These are phyloP conservation scores for Lachnellula willkommii DNA, from an alignment of 2,329 filamentous ascomycete species.

Conservation along the genomic window DNA sequence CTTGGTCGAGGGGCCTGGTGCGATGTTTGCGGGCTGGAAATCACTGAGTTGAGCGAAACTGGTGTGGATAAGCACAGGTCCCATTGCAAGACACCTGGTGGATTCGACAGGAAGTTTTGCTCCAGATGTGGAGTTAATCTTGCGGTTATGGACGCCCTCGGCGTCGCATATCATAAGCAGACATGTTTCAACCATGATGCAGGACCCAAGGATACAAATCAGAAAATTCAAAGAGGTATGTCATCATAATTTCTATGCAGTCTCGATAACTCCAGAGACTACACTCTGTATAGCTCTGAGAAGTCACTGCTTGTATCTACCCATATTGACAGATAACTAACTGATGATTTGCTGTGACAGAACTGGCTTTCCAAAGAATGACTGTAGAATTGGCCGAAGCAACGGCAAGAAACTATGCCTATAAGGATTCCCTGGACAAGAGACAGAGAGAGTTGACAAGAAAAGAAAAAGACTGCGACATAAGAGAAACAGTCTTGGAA, in stretches of 20 bases:
- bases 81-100: not conserved
- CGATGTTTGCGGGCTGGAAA: constrained; percentile 1
- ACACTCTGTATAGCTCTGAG: too few relatives aligned
- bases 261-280: too few relatives aligned
- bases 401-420: not conserved
- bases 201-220: too few relatives aligned
- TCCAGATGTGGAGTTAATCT: not conserved
- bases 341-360: not conserved
- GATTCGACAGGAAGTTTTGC: not conserved
- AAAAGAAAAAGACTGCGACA: not conserved
- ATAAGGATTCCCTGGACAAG: not conserved
- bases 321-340: not conserved
- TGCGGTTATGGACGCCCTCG: not conserved
- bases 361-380: not conserved
- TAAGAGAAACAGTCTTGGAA: not conserved
- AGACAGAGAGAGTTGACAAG: not conserved
- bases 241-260: too few relatives aligned
- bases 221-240: too few relatives aligned
- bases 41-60: not conserved
- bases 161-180: not conserved
- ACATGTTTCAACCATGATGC: not conserved
- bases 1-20: not conserved
- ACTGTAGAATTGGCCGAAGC: not conserved
- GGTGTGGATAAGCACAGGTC: not conserved
- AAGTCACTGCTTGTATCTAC: too few relatives aligned